Evolutionary conservation across 441 rosid genomes (phyloP).

Genomic region (Brassica balearica): DNA sequence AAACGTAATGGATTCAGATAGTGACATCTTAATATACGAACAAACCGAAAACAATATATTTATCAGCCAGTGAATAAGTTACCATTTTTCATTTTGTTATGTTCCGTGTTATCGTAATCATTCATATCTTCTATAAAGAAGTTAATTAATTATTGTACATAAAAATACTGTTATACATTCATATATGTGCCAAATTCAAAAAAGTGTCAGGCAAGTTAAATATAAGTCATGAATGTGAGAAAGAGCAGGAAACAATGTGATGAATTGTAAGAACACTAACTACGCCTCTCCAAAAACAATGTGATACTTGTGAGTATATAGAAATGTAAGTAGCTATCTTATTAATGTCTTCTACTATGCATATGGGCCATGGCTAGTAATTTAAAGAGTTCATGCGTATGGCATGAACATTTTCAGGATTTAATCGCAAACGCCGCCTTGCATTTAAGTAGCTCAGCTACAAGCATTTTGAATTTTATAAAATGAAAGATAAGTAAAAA

Average conservation of each 20-base stretch:
- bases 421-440: slow-evolving; percentile 41
- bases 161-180: not conserved
- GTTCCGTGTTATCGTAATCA: not conserved
- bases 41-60: slow-evolving; percentile 9
- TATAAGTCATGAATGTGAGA: slow-evolving; percentile 21
- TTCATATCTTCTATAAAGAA: slow-evolving; percentile 1
- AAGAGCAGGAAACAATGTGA: slow-evolving; percentile 30
- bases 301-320: slow-evolving; percentile 14
- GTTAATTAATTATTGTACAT: not conserved
- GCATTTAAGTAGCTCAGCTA: slow-evolving; percentile 35
- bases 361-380: slow-evolving; percentile 45
- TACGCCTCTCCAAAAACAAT: slow-evolving; percentile 28
- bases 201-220: slow-evolving; percentile 1
- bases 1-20: not conserved
- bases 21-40: not conserved
- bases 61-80: not conserved
- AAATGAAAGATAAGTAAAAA: not conserved
- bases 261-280: slow-evolving; percentile 33
- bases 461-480: slow-evolving; percentile 19
- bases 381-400: slow-evolving; percentile 47
- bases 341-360: slow-evolving; percentile 35
- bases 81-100: not conserved
- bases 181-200: slow-evolving; percentile 10
- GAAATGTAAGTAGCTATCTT: slow-evolving; percentile 26
- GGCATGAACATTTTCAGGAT: slow-evolving; percentile 42